Conservation (phyloP, 2,329 filamentous ascomycete species). For the Diaporthe ampelina region DNA sequence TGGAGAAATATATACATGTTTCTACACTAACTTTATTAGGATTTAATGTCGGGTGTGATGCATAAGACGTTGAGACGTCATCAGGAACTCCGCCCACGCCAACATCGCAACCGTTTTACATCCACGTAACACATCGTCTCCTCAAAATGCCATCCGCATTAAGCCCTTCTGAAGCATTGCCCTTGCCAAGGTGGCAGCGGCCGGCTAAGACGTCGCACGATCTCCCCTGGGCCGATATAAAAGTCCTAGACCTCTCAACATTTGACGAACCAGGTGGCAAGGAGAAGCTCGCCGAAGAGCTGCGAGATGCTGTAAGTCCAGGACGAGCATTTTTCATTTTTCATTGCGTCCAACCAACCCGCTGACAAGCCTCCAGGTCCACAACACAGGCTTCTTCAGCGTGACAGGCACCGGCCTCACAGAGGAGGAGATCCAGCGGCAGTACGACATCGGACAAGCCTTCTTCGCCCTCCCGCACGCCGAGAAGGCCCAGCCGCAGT, state of each 20-base stretch:
- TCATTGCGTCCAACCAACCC: neutral
- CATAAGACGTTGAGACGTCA: neutral
- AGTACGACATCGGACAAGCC: conserved; percentile 67
- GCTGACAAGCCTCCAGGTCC: conserved; percentile 42
- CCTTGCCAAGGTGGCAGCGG: conserved; percentile 47
- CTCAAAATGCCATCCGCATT: conserved; percentile 37
- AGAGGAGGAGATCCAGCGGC: conserved; percentile 65
- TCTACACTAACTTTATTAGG: neutral
- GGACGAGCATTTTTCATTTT: too few relatives aligned
- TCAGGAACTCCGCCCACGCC: neutral
- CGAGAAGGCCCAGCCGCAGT: conserved; percentile 62
- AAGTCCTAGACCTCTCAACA: conserved; percentile 64
- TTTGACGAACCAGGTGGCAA: conserved; percentile 65
- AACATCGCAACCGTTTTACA: neutral
- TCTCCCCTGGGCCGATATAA: conserved; percentile 64
- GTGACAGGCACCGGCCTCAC: conserved; percentile 67
- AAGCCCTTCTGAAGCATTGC: conserved; percentile 36
- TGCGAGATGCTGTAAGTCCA: conserved; percentile 66
- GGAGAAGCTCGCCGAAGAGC: conserved; percentile 62
- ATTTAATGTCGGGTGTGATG: neutral
- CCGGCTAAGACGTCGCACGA: conserved; percentile 48
- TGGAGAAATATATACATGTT: neutral
- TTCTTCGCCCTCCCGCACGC: conserved; percentile 64
- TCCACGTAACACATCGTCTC: neutral
- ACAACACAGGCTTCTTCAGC: conserved; percentile 64